Percentiles rank a stretch among this genome's conserved stretches.
These are phyloP conservation scores for Phytophthora litchii DNA, from an alignment of 352 stramenopile genomes.

Conservation along the genomic window DNA sequence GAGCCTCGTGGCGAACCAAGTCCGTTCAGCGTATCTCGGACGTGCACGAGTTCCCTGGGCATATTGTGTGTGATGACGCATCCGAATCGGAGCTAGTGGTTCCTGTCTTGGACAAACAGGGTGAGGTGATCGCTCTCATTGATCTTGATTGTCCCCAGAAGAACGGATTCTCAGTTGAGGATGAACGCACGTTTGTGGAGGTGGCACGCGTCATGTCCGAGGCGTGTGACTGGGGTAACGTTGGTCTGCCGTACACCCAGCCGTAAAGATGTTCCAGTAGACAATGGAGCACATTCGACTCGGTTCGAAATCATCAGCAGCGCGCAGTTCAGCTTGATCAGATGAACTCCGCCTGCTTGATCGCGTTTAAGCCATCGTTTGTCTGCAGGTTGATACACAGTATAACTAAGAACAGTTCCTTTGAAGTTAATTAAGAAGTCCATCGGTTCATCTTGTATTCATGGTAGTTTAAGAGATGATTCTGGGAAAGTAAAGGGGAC, in stretches of 20 bases:
- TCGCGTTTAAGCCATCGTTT: no score
- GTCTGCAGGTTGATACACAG: no score
- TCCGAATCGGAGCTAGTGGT: constrained; percentile 86
- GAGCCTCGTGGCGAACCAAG: constrained; percentile 66
- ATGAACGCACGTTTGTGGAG: constrained; percentile 70
- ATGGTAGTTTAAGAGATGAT: no score
- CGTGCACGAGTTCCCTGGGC: constrained; percentile 76
- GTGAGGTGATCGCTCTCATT: constrained; percentile 76
- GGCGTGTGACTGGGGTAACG: constrained; percentile 72
- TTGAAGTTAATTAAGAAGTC: no score
- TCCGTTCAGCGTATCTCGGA: constrained; percentile 74
- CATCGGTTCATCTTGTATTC: no score
- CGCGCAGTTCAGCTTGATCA: constrained; percentile 13
- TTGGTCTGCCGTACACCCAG: constrained; percentile 59
- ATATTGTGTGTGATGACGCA: constrained; percentile 84
- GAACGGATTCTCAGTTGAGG: constrained; percentile 72
- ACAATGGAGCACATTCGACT: neutral
- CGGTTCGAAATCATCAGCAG: neutral
- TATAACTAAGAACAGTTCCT: no score
- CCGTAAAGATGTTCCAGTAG: constrained; percentile 15
- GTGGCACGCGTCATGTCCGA: constrained; percentile 62
- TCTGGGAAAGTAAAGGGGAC: no score
- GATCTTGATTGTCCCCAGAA: constrained; percentile 80
- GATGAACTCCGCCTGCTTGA: constrained; percentile 25
- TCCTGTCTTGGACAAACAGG: constrained; percentile 64